Base-by-base conservation (phyloP, 225 moss, liverwort and hornwort genomes). In the Bryoerythrophyllum caledonicum region DNA sequence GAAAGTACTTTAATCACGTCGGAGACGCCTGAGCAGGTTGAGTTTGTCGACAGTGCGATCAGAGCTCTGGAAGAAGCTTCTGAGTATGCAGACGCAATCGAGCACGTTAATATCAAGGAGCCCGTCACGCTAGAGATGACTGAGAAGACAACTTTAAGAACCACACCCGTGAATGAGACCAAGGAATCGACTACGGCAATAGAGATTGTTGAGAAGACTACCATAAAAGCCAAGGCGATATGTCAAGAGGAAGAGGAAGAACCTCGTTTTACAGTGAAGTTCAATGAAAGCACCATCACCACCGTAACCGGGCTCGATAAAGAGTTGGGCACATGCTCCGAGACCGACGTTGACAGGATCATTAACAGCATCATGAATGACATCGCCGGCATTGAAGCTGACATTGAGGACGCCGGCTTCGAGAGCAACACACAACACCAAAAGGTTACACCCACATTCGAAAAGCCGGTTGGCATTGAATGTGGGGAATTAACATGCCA, bases 301-400 rank as follows among this genome's bases (percentile, higher is more conserved):
- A 41, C 60, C 66, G 24, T 55, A 24, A 32, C 21, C 54, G 15
- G 32, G 43, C 34, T 75, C 0, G 34, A 74, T 0, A 16, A 66
- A n/a, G 53, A 34, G 14, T 9, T 41, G 4, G 59, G 52, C 14
- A 43, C 51, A 28, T 74, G 63, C 40, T 79, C 62, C 1, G 35
- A 62, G 62, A 57, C 24, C 0, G 23, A 76, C 6, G 60, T 79
- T 2, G 62, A 83, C 23, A 76, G 25, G n/a, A 67, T 79, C 38
- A 67, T 76, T 21, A 66, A 72, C 56, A 75, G 34, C 21, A 79
- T 83, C 28, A 76, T 83, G 72, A 76, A 79, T 7, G 83, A 83
- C 49, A 76, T 79, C 62, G 75, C 75, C 2, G 67, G 44, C 35
- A 74, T 74, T n/a, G 74, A 82, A 43, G 74, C 59, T 0, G 23